Evolutionary conservation across 768 basidiomycete genomes (phyloP).

Genomic region (Steccherinum ochraceum): DNA sequence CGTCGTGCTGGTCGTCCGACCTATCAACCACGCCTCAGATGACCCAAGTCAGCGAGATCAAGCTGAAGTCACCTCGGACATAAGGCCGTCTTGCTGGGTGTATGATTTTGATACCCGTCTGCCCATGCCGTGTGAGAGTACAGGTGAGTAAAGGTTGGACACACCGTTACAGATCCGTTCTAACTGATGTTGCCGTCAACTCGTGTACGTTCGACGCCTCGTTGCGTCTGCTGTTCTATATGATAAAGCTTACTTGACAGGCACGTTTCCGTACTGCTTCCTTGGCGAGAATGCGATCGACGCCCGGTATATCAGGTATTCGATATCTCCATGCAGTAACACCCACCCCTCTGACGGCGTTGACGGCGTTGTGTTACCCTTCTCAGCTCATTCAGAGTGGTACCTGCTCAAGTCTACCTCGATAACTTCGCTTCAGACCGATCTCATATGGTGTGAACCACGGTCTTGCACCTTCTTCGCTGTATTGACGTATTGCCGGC

Average conservation of each 20-base stretch:
- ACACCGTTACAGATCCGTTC: too few species aligned
- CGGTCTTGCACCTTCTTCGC: too few species aligned
- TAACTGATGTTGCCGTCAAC: too few species aligned
- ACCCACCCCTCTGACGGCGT: not conserved
- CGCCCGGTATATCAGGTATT: too few species aligned
- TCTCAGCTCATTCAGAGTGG: constrained; percentile 55
- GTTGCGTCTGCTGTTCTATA: not conserved
- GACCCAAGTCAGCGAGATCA: not conserved
- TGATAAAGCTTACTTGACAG: constrained; percentile 22
- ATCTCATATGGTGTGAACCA: constrained; percentile 59
- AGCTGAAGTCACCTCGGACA: not conserved
- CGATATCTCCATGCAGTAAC: too few species aligned
- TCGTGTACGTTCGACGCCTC: constrained; percentile 24
- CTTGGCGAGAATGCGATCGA: not conserved
- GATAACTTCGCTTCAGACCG: constrained; percentile 67
- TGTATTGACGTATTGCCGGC: too few species aligned
- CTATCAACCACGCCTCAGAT: constrained; percentile 6
- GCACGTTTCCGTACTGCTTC: constrained; percentile 24
- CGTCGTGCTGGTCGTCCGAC: constrained; percentile 51
- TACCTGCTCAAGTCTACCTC: constrained; percentile 45
- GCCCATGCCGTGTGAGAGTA: constrained; percentile 46
- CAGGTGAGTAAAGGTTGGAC: too few species aligned
- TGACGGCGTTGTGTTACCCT: not conserved
- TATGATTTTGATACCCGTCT: constrained; percentile 65
- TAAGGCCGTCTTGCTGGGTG: constrained; percentile 37